phyloP scores from a whole-genome alignment of 345 rosid species.

The Passiflora organensis region DNA sequence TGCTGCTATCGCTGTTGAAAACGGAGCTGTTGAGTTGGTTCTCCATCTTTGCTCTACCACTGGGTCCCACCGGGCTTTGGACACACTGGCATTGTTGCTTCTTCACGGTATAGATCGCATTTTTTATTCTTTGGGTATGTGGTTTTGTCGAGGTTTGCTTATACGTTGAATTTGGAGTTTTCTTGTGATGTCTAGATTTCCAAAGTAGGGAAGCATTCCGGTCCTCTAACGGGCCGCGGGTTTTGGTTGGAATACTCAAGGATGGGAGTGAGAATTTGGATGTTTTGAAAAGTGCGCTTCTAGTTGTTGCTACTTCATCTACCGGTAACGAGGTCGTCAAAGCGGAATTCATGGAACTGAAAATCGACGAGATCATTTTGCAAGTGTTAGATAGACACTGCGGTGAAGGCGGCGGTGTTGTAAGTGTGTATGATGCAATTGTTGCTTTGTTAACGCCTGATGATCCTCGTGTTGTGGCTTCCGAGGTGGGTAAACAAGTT shows the following conservation, averaged over 20 bases:
- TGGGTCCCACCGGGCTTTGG: constrained; percentile 31
- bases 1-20: constrained; percentile 54
- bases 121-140: neutral
- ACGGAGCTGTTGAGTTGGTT: constrained; percentile 62
- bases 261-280: constrained; percentile 42
- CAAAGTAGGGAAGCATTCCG: constrained; percentile 64
- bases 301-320: constrained; percentile 66
- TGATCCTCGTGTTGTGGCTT: constrained; percentile 92
- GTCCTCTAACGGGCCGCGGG: constrained; percentile 46
- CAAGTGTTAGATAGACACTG: constrained; percentile 42
- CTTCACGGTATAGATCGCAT: constrained; percentile 44
- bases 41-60: constrained; percentile 58
- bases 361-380: constrained; percentile 68
- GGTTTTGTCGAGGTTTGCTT: constrained; percentile 7
- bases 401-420: constrained; percentile 34
- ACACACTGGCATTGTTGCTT: constrained; percentile 46
- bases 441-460: constrained; percentile 72
- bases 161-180: neutral
- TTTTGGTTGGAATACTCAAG: constrained; percentile 45
- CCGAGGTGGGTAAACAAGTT: constrained; percentile 54
- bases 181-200: constrained; percentile 42
- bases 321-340: constrained; percentile 88
- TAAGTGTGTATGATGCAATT: constrained; percentile 66
- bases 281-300: constrained; percentile 50
- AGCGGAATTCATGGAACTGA: constrained; percentile 69